A percentile compares a stretch with the other conserved stretches of the same genome.
Evolutionary conservation across 129 eudicot genomes (phyloP).

Genomic region (Oenanthe sinensis): DNA sequence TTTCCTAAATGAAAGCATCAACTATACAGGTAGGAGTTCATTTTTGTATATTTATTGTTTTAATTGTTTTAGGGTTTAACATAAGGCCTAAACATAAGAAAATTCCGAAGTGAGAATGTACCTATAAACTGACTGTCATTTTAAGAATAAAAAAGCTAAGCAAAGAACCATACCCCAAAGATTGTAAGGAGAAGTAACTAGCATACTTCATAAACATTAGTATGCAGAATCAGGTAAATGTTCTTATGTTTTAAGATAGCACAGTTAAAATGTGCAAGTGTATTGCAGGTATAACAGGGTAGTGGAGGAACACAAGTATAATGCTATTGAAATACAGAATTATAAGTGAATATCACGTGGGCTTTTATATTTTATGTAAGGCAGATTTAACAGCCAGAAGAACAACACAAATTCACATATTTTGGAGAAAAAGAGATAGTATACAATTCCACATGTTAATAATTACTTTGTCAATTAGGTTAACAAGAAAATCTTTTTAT

Average conservation of each 20-base stretch:
- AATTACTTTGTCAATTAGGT: not conserved
- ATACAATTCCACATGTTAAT: not conserved
- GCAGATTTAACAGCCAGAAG: not conserved
- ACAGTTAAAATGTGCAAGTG: not conserved
- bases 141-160: not conserved
- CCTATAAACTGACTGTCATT: not conserved
- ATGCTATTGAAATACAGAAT: too few relatives aligned
- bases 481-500: not conserved
- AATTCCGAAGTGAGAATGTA: not conserved
- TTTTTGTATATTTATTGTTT: not conserved
- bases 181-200: not conserved
- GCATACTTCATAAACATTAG: not conserved
- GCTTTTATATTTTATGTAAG: not conserved
- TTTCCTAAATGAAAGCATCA: not conserved
- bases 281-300: not conserved
- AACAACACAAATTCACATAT: not conserved
- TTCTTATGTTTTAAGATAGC: not conserved
- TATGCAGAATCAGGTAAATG: not conserved
- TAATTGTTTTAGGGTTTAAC: not conserved
- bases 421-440: not conserved
- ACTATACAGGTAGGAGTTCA: not conserved
- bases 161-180: not conserved
- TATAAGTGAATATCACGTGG: not conserved
- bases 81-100: not conserved
- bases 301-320: not conserved